Percentiles rank a stretch among this genome's conserved stretches.
Evolutionary conservation across 192 early-diverging fungal species (phyloP).

Genomic region (Podila horticola): DNA sequence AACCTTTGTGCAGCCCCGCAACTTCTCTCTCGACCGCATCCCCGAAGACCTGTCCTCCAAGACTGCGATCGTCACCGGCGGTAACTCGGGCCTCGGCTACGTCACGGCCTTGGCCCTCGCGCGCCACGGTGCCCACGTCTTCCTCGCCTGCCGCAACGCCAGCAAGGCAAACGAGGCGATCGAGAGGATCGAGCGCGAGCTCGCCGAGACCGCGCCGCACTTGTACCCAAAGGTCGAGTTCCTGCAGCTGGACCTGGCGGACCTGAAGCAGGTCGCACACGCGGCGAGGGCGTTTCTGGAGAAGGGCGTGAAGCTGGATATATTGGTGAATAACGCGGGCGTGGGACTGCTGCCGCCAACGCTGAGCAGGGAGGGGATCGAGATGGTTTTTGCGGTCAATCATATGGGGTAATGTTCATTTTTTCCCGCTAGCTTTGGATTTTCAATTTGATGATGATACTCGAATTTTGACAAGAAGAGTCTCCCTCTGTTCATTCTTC

Average conservation of each 20-base stretch:
- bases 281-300: conserved; percentile 50
- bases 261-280: conserved; percentile 24
- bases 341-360: conserved; percentile 23
- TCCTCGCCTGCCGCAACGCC: conserved; percentile 31
- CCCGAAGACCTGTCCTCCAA: conserved; percentile 55
- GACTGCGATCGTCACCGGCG: conserved; percentile 61
- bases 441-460: background rate
- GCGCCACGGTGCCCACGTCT: conserved; percentile 46
- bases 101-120: conserved; percentile 40
- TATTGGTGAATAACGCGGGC: conserved; percentile 52
- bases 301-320: conserved; percentile 54
- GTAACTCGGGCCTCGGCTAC: conserved; percentile 56
- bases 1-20: conserved; percentile 7
- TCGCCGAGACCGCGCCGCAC: conserved; percentile 38
- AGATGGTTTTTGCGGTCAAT: conserved; percentile 29
- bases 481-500: no score
- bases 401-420: conserved; percentile 35
- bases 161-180: conserved; percentile 20
- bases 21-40: conserved; percentile 41
- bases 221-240: conserved; percentile 48
- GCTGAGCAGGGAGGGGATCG: conserved; percentile 32
- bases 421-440: background rate
- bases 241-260: conserved; percentile 41
- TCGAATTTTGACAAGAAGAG: background rate
- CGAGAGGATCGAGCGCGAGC: conserved; percentile 40